Conservation (phyloP, 164 flowering plant species). For the Vitis riparia region DNA sequence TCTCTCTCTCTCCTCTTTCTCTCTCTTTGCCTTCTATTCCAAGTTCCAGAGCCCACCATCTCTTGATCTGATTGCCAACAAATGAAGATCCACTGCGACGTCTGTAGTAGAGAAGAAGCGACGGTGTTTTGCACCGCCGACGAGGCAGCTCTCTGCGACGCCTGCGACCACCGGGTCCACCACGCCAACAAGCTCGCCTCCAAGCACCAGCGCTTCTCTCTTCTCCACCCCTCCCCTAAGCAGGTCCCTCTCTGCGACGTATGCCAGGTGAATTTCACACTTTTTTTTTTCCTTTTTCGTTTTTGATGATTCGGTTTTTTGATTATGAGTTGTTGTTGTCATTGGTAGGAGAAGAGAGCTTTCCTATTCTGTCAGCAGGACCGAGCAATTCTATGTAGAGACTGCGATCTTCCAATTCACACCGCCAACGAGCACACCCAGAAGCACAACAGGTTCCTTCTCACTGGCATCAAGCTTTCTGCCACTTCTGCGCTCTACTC, state of each 20-base stretch:
- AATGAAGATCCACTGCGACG: constrained; percentile 80
- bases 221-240: constrained; percentile 42
- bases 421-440: constrained; percentile 62
- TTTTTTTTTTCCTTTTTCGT: background rate
- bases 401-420: constrained; percentile 85
- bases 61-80: background rate
- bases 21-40: constrained; percentile 1
- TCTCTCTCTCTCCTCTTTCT: background rate
- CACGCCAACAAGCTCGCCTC: constrained; percentile 74
- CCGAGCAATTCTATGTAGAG: constrained; percentile 81
- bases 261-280: constrained; percentile 44
- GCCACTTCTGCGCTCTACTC: constrained; percentile 24
- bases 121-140: constrained; percentile 66
- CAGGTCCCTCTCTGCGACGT: constrained; percentile 56
- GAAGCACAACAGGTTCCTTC: constrained; percentile 78
- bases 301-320: background rate
- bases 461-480: constrained; percentile 80
- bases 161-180: constrained; percentile 73
- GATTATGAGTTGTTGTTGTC: background rate
- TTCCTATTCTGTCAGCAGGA: constrained; percentile 88
- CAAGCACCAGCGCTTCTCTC: constrained; percentile 67
- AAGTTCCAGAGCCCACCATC: too few relatives aligned
- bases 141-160: constrained; percentile 65
- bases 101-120: constrained; percentile 53
- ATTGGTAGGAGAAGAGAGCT: constrained; percentile 67